phyloP scores from a whole-genome alignment of 73 alveolate species.

The Uronychia setigera region DNA sequence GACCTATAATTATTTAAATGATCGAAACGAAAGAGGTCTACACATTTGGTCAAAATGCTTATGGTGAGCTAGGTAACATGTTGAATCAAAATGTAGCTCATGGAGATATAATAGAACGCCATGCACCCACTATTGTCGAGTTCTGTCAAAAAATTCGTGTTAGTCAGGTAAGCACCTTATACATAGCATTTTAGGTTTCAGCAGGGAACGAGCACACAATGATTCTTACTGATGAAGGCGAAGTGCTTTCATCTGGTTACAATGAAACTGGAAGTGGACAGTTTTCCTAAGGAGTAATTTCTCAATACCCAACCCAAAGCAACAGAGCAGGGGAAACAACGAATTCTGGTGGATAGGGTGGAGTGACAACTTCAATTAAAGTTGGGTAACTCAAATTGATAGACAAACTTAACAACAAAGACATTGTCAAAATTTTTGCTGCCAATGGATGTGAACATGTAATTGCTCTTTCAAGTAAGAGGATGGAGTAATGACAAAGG shows the following conservation, averaged over 20 bases:
- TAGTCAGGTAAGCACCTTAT: too few species aligned
- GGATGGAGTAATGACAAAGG: slow-evolving; percentile 17
- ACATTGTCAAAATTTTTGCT: slow-evolving; percentile 59
- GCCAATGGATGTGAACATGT: slow-evolving; percentile 77
- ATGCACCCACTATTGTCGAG: slow-evolving; percentile 47
- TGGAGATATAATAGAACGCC: slow-evolving; percentile 55
- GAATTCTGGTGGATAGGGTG: neutral
- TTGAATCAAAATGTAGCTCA: slow-evolving; percentile 21
- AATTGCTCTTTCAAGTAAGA: slow-evolving; percentile 46
- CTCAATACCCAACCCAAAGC: neutral
- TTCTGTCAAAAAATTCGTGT: slow-evolving; percentile 40
- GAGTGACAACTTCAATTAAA: neutral
- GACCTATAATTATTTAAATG: neutral
- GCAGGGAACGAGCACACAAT: slow-evolving; percentile 90
- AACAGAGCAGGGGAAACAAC: neutral
- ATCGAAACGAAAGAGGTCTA: slow-evolving; percentile 14
- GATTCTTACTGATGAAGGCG: slow-evolving; percentile 78
- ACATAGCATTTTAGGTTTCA: slow-evolving; percentile 73
- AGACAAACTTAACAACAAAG: slow-evolving; percentile 43
- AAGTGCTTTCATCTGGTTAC: slow-evolving; percentile 85
- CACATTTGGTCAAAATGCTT: slow-evolving; percentile 55
- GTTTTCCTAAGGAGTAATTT: neutral
- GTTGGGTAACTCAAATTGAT: slow-evolving; percentile 32
- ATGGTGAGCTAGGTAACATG: slow-evolving; percentile 45
- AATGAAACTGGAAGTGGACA: slow-evolving; percentile 46